phyloP scores from a whole-genome alignment of 1,139 yeast species.

The Yamadazyma friedrichii region DNA sequence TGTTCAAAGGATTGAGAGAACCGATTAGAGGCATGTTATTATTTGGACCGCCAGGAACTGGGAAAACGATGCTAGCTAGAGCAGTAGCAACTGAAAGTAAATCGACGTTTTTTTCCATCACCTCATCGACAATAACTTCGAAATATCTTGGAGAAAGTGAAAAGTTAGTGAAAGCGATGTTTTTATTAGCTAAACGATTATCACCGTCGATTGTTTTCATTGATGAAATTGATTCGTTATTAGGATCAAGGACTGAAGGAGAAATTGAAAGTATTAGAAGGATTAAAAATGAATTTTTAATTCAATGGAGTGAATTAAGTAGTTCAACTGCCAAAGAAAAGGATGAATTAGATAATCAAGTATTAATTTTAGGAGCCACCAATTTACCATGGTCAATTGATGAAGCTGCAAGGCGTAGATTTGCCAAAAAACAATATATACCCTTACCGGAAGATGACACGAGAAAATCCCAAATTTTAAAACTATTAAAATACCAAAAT shows the following conservation, averaged over 20 bases:
- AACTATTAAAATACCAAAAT: conserved; percentile 72
- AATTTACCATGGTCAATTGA: conserved; percentile 98
- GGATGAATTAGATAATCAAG: conserved; percentile 51
- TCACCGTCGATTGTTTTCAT: conserved; percentile 95
- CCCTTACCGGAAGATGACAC: conserved; percentile 92
- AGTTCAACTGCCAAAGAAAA: conserved; percentile 63
- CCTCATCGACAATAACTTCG: conserved; percentile 89
- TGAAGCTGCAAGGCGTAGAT: conserved; percentile 95
- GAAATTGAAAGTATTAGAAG: conserved; percentile 92
- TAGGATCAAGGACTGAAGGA: conserved; percentile 82
- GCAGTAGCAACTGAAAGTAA: conserved; percentile 97
- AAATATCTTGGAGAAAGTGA: conserved; percentile 94
- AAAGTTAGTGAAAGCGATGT: conserved; percentile 86
- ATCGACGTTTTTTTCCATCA: conserved; percentile 89
- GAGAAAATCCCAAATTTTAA: conserved; percentile 66
- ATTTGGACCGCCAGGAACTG: conserved; percentile 99
- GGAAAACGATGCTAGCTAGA: conserved; percentile 95
- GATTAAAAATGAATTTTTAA: conserved; percentile 89
- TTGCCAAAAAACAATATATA: conserved; percentile 89
- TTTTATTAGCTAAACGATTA: conserved; percentile 77
- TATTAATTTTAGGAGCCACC: conserved; percentile 91
- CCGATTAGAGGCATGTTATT: conserved; percentile 95
- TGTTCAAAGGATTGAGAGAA: conserved; percentile 87
- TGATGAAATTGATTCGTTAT: conserved; percentile 91
- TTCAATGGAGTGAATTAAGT: conserved; percentile 94